phyloP scores from a whole-genome alignment of 768 basidiomycete species.

The Boletus reticuloceps region DNA sequence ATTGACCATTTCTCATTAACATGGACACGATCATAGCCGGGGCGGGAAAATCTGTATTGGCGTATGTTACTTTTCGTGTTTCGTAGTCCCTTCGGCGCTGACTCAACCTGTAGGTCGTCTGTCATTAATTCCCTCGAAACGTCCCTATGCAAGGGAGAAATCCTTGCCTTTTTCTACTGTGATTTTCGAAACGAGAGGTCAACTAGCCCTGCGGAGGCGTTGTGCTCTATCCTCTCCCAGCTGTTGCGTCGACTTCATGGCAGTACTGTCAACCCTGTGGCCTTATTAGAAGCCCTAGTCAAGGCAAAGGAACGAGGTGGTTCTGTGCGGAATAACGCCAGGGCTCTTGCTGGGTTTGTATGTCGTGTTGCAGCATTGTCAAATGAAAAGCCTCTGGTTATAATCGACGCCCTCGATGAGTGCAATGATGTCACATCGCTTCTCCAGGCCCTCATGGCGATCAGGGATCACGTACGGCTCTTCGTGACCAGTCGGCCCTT shows the following conservation, averaged over 20 bases:
- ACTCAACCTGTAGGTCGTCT: too few species aligned
- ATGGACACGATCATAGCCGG: background rate
- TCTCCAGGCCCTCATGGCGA: background rate
- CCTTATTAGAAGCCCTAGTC: background rate
- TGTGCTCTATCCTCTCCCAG: background rate
- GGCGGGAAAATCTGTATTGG: background rate
- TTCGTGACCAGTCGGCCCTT: background rate
- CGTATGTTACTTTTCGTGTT: too few species aligned
- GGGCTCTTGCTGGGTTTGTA: background rate
- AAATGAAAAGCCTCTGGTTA: background rate
- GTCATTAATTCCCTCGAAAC: background rate
- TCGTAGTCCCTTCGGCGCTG: too few species aligned
- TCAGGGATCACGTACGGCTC: background rate
- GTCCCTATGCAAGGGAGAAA: background rate
- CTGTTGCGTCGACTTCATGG: background rate
- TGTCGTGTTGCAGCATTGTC: background rate
- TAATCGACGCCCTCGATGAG: too few species aligned
- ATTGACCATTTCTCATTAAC: background rate
- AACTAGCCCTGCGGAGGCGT: background rate
- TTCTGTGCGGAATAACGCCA: background rate
- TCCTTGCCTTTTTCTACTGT: background rate
- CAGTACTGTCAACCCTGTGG: background rate
- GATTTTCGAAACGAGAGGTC: background rate
- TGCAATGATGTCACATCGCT: background rate
- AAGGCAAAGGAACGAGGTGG: background rate